Evolutionary conservation across 257 asterid species (phyloP), one percentile per base, ranked within the genome.

Genomic region (Lantana camara): DNA sequence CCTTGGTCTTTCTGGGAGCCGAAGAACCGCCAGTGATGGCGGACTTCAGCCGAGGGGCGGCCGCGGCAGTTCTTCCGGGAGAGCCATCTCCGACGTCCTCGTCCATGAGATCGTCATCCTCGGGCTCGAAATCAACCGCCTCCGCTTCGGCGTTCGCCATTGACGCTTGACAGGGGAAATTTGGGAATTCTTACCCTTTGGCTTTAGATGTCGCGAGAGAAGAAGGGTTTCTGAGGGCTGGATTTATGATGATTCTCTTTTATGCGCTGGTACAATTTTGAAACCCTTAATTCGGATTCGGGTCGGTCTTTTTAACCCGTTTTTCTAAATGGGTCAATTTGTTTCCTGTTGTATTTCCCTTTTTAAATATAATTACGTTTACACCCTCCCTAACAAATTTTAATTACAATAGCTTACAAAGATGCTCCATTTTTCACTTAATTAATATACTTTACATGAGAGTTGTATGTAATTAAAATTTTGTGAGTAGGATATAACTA

Each of bases 21-120:
- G 89, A 64, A 9, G 78, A 57, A 9, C 92, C 91, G 20, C 89
- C 85, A 22, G 97, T 78, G 54, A 93, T 85, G 63, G 96, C 90
- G 52, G 99, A 94, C 80, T 80, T 90, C 55, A 94, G 86, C 54
- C 91, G 82, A 34, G 92, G 99, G 27, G 85, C 67, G 40, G 91
- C 83, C 2, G 69, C 60, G 7, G 64, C 50, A 2, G 53, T 47
- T 40, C 85, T 78, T 37, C 19, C 67, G 23, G 89, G 89, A 32
- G 89, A 83, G 56, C 77, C 65, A 56, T 81, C 95, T 34, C 80
- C 95, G 20, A 81, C 71, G 51, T 90, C 99, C 70, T 93, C 99
- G 67, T 93, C 99, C 97, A 90, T 90, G 67, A 94, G 89, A 68
- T 90, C 97, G 63, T 94, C 99, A 1, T 94, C 99, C 83, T 94